Conservation (phyloP, 176 grass and related monocot species). For the Musa schizocarpa region DNA sequence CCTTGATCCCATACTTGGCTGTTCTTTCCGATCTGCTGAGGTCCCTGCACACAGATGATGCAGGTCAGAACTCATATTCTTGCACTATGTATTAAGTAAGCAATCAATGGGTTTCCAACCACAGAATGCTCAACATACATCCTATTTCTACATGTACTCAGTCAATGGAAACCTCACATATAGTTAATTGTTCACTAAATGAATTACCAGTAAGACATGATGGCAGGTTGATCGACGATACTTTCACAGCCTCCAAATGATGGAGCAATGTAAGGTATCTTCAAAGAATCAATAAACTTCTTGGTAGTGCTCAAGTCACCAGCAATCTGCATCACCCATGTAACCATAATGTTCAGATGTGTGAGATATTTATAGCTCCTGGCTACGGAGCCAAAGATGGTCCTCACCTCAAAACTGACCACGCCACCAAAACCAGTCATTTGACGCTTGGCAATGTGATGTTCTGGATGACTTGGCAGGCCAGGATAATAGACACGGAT, state of each 20-base stretch:
- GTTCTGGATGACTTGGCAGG: conserved; percentile 84
- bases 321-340: conserved; percentile 7
- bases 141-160: not conserved
- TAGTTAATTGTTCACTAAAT: too few relatives aligned
- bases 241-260: conserved; percentile 98
- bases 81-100: too few relatives aligned
- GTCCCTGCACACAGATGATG: conserved; percentile 5
- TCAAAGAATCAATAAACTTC: conserved; percentile 89
- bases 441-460: conserved; percentile 96
- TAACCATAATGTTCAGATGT: not conserved
- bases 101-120: too few relatives aligned
- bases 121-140: too few relatives aligned
- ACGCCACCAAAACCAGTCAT: conserved; percentile 99
- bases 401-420: conserved; percentile 88
- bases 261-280: conserved; percentile 83
- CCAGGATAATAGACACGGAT: conserved; percentile 82
- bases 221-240: conserved; percentile 92
- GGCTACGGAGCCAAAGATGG: not conserved
- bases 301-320: conserved; percentile 62
- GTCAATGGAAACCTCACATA: too few relatives aligned
- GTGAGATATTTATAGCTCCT: too few relatives aligned
- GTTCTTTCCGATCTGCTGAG: conserved; percentile 38
- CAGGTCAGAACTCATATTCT: not conserved
- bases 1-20: conserved; percentile 82
- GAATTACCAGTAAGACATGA: conserved; percentile 99